phyloP scores from a whole-genome alignment of 495 filamentous ascomycete genomes.

The Immersiella caudata region DNA sequence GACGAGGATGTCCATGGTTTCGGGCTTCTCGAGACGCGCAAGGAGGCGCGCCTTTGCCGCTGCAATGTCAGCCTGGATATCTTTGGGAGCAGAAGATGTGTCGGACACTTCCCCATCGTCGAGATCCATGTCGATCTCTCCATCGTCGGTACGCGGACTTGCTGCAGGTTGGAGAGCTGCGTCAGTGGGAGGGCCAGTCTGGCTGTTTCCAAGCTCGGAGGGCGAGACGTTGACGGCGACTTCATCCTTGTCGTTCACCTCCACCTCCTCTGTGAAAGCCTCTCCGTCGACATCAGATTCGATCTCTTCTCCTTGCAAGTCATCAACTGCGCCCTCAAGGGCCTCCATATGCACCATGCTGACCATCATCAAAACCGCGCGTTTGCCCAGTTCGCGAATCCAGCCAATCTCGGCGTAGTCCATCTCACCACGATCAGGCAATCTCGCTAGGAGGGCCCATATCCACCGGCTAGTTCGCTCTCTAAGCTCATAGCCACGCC shows the following conservation, averaged over 20 bases:
- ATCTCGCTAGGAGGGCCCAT: conserved; percentile 62
- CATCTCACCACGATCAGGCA: conserved; percentile 61
- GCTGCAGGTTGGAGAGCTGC: conserved; percentile 19
- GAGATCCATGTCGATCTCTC: conserved; percentile 50
- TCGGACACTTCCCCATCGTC: conserved; percentile 52
- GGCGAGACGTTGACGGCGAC: background rate
- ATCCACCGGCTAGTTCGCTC: conserved; percentile 60
- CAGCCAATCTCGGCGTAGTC: conserved; percentile 58
- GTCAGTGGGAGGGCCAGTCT: background rate
- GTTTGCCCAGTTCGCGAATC: conserved; percentile 62
- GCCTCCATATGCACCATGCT: conserved; percentile 54
- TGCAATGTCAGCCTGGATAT: conserved; percentile 52
- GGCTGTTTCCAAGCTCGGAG: conserved; percentile 14
- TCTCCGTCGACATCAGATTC: conserved; percentile 26
- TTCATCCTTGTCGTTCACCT: conserved; percentile 26
- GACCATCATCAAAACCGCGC: conserved; percentile 56
- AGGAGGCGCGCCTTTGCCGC: conserved; percentile 63
- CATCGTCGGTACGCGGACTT: conserved; percentile 32
- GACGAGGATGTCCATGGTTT: conserved; percentile 3
- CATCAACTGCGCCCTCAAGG: conserved; percentile 42
- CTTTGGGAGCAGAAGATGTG: conserved; percentile 31
- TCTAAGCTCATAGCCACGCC: conserved; percentile 48
- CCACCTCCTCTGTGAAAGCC: conserved; percentile 32
- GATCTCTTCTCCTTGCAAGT: conserved; percentile 4
- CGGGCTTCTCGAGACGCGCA: conserved; percentile 43